Evolutionary conservation across 257 asterid genomes (phyloP), one percentile per base, ranked within the genome.

Genomic region (Penstemon davidsonii): DNA sequence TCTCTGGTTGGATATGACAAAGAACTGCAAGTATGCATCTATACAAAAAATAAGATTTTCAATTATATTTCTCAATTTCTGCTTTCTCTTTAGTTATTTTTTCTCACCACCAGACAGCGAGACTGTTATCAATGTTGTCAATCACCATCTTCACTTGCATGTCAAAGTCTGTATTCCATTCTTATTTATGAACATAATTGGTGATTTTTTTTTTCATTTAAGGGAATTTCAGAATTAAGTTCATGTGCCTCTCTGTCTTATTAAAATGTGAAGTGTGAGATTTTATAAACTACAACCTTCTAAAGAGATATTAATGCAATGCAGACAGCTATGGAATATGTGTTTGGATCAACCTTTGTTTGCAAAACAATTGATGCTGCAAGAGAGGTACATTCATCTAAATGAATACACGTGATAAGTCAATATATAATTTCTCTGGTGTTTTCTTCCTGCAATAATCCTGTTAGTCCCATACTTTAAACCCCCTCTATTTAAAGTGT

Each of bases 281-380:
- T 13, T 53, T 66, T 37, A 51, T 60, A 38, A 71, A 55, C 47
- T 70, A 25, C 37, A 37, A 56, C 67, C 50, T 73, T 73, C 73
- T 78, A 57, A 25, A 72, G 45, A 36, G 54, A 52, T 72, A 39
- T 72, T 15, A 80, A 47, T 82, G 67, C 55, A 41, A 65, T 81
- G 88, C 96, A 94, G 97, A 80, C 75, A 75, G 97, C 97, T 51
- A 94, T 94, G 96, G 99, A 88, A 72, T 91, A 83, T 54, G 95
- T 91, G 62, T 91, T 94, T 78, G 99, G 99, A 69, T 87, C 99
- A 68, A 94, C 95, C 52, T 94, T 94, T 82, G 92, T 94, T 73
- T 94, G 99, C 89, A 91, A 83, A 81, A 88, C 96, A 54, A 71
- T 25, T 59, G 93, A 88, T 77, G 92, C 87, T 57, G 99, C 97